These are phyloP conservation scores for Passiflora organensis DNA, from an alignment of 345 rosid genomes.

Conservation along the genomic window DNA sequence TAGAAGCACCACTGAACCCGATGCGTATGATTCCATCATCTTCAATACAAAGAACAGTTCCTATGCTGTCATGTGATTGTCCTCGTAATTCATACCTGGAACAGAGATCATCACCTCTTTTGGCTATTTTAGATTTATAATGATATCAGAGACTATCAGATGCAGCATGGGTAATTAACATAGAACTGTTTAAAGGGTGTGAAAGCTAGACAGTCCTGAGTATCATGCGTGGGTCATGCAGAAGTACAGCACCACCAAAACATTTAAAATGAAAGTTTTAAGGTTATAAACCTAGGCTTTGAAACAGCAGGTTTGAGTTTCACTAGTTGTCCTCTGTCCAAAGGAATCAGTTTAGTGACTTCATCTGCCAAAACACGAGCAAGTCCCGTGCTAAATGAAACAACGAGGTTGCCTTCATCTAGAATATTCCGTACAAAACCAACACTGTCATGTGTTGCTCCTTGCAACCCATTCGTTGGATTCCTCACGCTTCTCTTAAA, in stretches of 20 bases:
- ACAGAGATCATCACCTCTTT: slow-evolving; percentile 9
- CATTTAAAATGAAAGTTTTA: neutral
- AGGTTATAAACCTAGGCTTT: slow-evolving; percentile 75
- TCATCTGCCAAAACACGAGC: slow-evolving; percentile 79
- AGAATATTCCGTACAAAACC: slow-evolving; percentile 86
- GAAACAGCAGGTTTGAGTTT: slow-evolving; percentile 65
- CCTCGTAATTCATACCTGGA: slow-evolving; percentile 92
- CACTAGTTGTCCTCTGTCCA: slow-evolving; percentile 96
- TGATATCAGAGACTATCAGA: too few species aligned
- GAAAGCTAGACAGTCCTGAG: neutral
- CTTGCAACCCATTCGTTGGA: slow-evolving; percentile 92
- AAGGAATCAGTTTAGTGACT: slow-evolving; percentile 79
- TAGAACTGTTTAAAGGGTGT: neutral
- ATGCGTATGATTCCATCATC: slow-evolving; percentile 99
- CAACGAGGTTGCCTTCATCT: slow-evolving; percentile 65
- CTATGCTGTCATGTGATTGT: slow-evolving; percentile 84
- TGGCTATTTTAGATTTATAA: too few species aligned
- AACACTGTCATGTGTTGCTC: slow-evolving; percentile 80
- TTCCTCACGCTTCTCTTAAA: slow-evolving; percentile 65
- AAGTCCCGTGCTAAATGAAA: slow-evolving; percentile 89
- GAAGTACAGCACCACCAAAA: neutral
- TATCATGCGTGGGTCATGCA: too few species aligned
- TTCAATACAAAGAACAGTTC: slow-evolving; percentile 94
- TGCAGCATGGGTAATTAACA: too few species aligned
- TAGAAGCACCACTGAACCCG: slow-evolving; percentile 99